Conservation (phyloP, 345 rosid genomes). For the Eucalyptus camaldulensis region DNA sequence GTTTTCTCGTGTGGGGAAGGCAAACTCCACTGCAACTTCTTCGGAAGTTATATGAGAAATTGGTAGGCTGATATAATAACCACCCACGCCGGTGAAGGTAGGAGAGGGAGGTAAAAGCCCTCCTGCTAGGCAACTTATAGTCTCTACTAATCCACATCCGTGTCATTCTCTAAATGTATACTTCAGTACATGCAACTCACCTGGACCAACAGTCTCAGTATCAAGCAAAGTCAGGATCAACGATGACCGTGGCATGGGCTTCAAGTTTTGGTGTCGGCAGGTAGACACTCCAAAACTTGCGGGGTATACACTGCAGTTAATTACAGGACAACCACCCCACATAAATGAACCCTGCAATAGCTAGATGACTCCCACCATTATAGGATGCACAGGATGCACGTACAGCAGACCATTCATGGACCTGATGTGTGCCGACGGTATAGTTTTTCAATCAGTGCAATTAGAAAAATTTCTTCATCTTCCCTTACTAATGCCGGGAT, state of each 20-base stretch:
- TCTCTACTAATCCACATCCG: not conserved
- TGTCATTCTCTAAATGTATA: not conserved
- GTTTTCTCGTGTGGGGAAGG: too few species aligned
- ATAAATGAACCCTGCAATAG: not conserved
- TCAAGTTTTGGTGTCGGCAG: not conserved
- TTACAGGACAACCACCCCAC: not conserved
- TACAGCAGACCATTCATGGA: not conserved
- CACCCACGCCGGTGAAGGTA: too few species aligned
- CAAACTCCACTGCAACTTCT: too few species aligned
- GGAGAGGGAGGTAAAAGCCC: too few species aligned
- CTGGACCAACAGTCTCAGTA: not conserved
- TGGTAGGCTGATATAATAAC: too few species aligned
- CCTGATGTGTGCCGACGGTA: not conserved
- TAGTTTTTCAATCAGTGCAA: not conserved
- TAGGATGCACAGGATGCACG: not conserved
- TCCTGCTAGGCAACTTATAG: too few species aligned
- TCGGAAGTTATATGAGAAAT: too few species aligned
- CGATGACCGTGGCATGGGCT: not conserved
- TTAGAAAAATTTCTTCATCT: not conserved
- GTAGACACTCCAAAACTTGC: not conserved
- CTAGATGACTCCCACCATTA: not conserved
- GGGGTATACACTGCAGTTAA: not conserved
- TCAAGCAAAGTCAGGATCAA: not conserved
- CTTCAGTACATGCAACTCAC: not conserved
- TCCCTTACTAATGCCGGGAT: not conserved